Base-by-base conservation (phyloP, 2,329 filamentous ascomycete species). In the Paraphaeosphaeria minitans region DNA sequence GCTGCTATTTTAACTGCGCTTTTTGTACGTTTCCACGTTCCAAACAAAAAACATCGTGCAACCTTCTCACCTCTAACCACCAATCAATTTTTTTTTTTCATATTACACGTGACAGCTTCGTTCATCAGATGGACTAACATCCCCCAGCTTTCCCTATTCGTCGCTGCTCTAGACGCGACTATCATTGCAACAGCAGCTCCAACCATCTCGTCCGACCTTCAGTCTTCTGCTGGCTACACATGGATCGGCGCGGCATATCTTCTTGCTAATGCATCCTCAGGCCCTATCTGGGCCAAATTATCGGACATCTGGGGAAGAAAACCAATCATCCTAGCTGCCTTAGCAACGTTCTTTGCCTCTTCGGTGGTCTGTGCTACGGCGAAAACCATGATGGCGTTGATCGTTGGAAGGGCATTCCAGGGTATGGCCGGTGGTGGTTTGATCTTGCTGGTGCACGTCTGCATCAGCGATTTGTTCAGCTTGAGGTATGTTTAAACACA, bases 231-330 rank as follows among this genome's bases (percentile, higher is more conserved):
- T 16, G 90, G 89, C 24, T 93, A 92, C 75, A 87, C 87, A 14
- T 93, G 90, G 91, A 89, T 94, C 60, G 90, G 90, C 0, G 87
- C 84, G 29, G 86, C 90, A 0, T 93, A 90, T 73, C 80, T 92
- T 3, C 84, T 93, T 12, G 88, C 87, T 16, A 87, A 86, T 67
- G 87, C 89, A 0, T 87, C 89, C 0, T 82, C 82, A 1, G 85
- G 84, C 0, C 89, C 89, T 0, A 84, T 89, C n/a, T 93, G 90
- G 90, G 89, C 87, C 3, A 85, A 84, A 52, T 65, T 84, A 1
- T 82, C 79, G 3, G 84, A 87, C 63, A 86, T 86, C 37, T 86
- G 83, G 81, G 84, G 84, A 16, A 79, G 84, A 1, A 86, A 86
- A 62, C 75, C 79, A 2, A 83, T 85, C 37, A 67, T 86, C 3